phyloP scores from a whole-genome alignment of 2,329 filamentous ascomycete genomes.

The Beauveria medogensis region DNA sequence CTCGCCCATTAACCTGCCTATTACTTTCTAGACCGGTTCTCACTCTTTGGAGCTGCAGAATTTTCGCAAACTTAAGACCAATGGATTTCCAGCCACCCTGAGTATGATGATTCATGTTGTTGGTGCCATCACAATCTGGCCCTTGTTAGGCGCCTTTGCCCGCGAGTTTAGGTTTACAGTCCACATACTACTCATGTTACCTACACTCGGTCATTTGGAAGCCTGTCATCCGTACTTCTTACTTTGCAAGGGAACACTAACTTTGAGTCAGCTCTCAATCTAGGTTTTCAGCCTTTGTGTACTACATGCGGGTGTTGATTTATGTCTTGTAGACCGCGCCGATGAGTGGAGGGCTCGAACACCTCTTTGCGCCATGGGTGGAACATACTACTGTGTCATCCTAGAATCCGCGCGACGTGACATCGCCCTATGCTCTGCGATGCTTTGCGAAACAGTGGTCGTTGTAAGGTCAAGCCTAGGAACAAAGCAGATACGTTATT shows the following conservation, averaged over 20 bases:
- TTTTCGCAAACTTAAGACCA: neutral
- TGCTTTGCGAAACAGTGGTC: too few species aligned
- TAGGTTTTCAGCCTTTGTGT: neutral
- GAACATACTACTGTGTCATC: neutral
- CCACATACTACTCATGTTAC: too few species aligned
- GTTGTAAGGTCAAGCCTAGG: too few species aligned
- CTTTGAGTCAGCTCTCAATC: too few species aligned
- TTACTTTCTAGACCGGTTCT: neutral
- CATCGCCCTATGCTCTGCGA: neutral
- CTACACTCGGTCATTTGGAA: too few species aligned
- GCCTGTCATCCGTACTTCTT: too few species aligned
- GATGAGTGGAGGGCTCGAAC: neutral
- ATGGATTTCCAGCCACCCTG: neutral
- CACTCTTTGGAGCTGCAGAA: neutral
- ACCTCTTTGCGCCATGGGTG: neutral
- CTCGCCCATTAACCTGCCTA: neutral
- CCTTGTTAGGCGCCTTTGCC: neutral
- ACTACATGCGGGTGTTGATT: neutral
- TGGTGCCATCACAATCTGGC: neutral
- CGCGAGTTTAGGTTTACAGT: neutral
- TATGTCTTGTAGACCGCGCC: neutral
- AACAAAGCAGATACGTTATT: too few species aligned
- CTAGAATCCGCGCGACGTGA: neutral
- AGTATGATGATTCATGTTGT: neutral
- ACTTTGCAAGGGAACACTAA: too few species aligned